phyloP scores from a whole-genome alignment of 805 yeast genomes.

The Kazachstania taianensis region DNA sequence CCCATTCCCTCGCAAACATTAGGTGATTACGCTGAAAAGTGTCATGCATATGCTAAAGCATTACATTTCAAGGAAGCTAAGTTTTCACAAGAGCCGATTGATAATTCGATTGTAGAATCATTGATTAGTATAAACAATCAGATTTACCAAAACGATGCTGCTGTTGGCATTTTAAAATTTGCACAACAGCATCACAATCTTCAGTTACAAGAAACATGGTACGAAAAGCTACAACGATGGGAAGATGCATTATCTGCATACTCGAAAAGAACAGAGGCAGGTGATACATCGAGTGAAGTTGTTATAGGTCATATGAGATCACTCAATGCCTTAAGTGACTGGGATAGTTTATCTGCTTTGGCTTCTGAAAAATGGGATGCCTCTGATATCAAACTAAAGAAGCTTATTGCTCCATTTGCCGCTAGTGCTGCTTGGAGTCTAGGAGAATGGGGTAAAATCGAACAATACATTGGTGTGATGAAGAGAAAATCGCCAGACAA shows the following conservation, averaged over 20 bases:
- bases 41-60: slow-evolving; percentile 95
- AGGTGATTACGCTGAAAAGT: slow-evolving; percentile 83
- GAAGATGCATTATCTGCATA: slow-evolving; percentile 90
- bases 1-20: slow-evolving; percentile 79
- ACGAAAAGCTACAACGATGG: slow-evolving; percentile 91
- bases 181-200: slow-evolving; percentile 82
- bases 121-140: slow-evolving; percentile 86
- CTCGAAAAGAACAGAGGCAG: slow-evolving; percentile 52
- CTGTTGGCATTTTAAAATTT: slow-evolving; percentile 86
- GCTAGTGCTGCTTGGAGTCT: slow-evolving; percentile 98
- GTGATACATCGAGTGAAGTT: slow-evolving; percentile 59
- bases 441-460: slow-evolving; percentile 94
- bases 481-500: slow-evolving; percentile 85
- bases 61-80: slow-evolving; percentile 91
- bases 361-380: slow-evolving; percentile 78
- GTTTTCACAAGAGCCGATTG: slow-evolving; percentile 80
- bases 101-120: slow-evolving; percentile 77
- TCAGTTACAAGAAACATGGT: slow-evolving; percentile 92
- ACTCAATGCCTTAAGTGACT: slow-evolving; percentile 90
- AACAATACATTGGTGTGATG: slow-evolving; percentile 79
- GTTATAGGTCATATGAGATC: slow-evolving; percentile 96
- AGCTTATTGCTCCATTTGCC: slow-evolving; percentile 87
- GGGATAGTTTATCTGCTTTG: slow-evolving; percentile 81
- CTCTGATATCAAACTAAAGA: slow-evolving; percentile 57
- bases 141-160: slow-evolving; percentile 91